phyloP scores from a whole-genome alignment of 495 filamentous ascomycete species.

The Penicillium paxilli region DNA sequence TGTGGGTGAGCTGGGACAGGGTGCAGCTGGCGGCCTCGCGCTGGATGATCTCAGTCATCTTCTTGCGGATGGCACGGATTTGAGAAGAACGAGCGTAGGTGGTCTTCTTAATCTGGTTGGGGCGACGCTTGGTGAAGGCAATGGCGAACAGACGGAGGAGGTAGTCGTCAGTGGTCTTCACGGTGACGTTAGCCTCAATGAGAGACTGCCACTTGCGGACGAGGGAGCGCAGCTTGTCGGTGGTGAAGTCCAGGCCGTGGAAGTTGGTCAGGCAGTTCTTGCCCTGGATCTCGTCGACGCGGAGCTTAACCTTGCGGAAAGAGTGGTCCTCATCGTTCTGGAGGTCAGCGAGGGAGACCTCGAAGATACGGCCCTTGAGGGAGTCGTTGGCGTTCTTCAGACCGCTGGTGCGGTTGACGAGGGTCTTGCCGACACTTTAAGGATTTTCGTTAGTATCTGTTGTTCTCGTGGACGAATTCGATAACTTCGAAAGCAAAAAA shows the following conservation, averaged over 20 bases:
- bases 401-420: slow-evolving; percentile 98
- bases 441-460: slow-evolving; percentile 12
- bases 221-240: slow-evolving; percentile 97
- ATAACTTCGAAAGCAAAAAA: not conserved
- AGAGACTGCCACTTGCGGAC: slow-evolving; percentile 99
- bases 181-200: slow-evolving; percentile 98
- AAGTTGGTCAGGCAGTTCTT: slow-evolving; percentile 99
- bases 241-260: slow-evolving; percentile 99
- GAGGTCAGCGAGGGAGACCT: slow-evolving; percentile 97
- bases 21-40: slow-evolving; percentile 93
- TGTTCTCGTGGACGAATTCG: slow-evolving; percentile 1
- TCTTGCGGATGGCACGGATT: slow-evolving; percentile 95
- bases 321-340: slow-evolving; percentile 99
- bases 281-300: slow-evolving; percentile 97
- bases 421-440: slow-evolving; percentile 96
- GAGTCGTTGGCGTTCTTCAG: slow-evolving; percentile 99
- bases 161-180: slow-evolving; percentile 99
- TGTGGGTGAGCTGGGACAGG: slow-evolving; percentile 89
- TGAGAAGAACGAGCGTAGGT: slow-evolving; percentile 95
- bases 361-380: slow-evolving; percentile 96
- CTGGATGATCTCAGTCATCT: slow-evolving; percentile 99
- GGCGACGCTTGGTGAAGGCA: slow-evolving; percentile 96
- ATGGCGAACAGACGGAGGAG: slow-evolving; percentile 97
- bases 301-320: slow-evolving; percentile 99
- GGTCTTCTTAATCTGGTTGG: slow-evolving; percentile 99